phyloP scores from a whole-genome alignment of 352 stramenopile species.

The Peronospora tabacina region DNA sequence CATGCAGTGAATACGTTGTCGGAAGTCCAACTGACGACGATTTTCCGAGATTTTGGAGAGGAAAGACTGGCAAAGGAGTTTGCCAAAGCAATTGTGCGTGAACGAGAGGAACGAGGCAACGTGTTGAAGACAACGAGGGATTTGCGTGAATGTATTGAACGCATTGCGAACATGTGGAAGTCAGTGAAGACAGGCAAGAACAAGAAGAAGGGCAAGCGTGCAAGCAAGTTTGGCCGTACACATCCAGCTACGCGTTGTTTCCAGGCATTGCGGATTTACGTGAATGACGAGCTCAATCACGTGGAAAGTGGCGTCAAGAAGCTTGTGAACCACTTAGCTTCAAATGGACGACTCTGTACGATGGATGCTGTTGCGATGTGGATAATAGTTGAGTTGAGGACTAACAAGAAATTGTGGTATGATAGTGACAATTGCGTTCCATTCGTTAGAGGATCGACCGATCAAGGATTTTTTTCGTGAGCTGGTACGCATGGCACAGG shows the following conservation, averaged over 20 bases:
- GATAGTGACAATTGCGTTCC: constrained; percentile 71
- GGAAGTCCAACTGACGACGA: constrained; percentile 67
- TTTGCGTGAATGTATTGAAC: constrained; percentile 66
- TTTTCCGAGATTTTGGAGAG: constrained; percentile 66
- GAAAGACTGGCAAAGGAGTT: constrained; percentile 73
- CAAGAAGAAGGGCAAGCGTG: constrained; percentile 22
- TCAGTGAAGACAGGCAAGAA: constrained; percentile 13
- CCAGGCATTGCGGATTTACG: constrained; percentile 71
- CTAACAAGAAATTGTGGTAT: constrained; percentile 10
- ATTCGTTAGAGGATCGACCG: constrained; percentile 75
- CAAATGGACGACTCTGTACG: constrained; percentile 48
- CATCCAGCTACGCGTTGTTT: constrained; percentile 75
- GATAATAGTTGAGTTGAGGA: background rate
- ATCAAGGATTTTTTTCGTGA: constrained; percentile 74
- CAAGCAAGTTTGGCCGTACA: constrained; percentile 23
- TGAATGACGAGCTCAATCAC: constrained; percentile 75
- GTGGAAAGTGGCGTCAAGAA: constrained; percentile 47
- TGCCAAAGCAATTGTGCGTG: constrained; percentile 68
- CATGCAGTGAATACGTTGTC: constrained; percentile 64
- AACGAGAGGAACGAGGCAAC: constrained; percentile 41
- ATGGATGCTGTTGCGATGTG: background rate
- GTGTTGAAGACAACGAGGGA: constrained; percentile 58
- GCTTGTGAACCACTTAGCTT: constrained; percentile 47
- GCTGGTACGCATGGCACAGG: constrained; percentile 29
- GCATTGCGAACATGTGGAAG: constrained; percentile 65